Evolutionary conservation across 1,139 yeast species (phyloP), one percentile per base, ranked within the genome.

Genomic region (Taphrina populina): DNA sequence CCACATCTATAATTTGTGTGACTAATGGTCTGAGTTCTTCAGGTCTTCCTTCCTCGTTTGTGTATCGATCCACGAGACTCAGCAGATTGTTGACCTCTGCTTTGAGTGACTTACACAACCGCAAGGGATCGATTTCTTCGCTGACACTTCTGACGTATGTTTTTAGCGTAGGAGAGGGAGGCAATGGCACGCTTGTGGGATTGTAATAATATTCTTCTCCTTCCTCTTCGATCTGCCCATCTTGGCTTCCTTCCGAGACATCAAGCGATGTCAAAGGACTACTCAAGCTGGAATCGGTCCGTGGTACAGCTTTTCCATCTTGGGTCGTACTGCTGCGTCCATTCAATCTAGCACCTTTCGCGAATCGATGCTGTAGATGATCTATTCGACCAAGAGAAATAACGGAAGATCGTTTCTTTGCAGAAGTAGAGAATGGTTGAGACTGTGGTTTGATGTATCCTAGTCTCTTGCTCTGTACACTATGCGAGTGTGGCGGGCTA

Each of bases 361-460:
- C 56, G 19, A 52, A 52, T 24, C 37, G 36, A 33, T 52, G 56
- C 30, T 52, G 56, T 29, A 52, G 26, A 34, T 52, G 43, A 19
- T 41, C 49, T 10, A 52, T 52, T 7, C 37, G 29, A 6, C 39
- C 39, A 10, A 52, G 20, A 11, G 49, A 26, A 29, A 43, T 41
- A 21, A 52, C 56, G 11, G 44, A 34, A 4, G 20, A 10, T 13
- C 56, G 33, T n/a, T 41, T 36, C 15, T 36, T 41, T 6, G 56
- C 56, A 27, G 51, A 41, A 4, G 34, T 44, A 15, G 56, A 30
- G 32, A 52, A 52, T 1, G 49, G 56, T 11, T 45, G 43, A 7
- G 49, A 34, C 7, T 33, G 33, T 6, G 56, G 56, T 24, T 43
- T 52, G 32, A 21, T 21, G 26, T 49, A 49, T 11, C 54, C 54